These are phyloP conservation scores for Sonneratia alba DNA, from an alignment of 345 rosid genomes.

Conservation along the genomic window DNA sequence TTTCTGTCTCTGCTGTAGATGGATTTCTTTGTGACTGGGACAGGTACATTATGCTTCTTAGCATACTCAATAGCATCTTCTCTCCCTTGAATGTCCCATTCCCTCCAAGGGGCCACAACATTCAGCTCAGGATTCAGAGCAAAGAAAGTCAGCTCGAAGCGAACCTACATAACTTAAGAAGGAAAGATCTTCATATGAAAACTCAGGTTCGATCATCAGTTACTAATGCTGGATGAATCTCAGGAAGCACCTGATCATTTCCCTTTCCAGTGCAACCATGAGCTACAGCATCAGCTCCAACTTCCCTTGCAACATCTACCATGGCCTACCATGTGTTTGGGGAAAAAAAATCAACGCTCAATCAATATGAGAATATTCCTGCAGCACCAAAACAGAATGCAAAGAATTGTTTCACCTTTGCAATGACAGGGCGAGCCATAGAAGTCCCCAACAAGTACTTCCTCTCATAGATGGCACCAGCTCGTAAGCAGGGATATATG, in stretches of 20 bases:
- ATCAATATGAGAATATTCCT: not conserved
- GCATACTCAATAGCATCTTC: conserved; percentile 97
- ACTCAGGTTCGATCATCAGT: not conserved
- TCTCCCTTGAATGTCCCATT: conserved; percentile 91
- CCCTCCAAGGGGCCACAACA: conserved; percentile 98
- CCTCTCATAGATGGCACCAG: conserved; percentile 89
- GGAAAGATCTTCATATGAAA: conserved; percentile 4
- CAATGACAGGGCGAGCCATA: conserved; percentile 98
- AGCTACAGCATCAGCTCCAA: conserved; percentile 95
- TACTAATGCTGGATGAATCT: not conserved
- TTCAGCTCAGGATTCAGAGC: conserved; percentile 80
- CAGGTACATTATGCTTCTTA: conserved; percentile 83
- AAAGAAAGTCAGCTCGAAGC: conserved; percentile 93
- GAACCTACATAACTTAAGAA: conserved; percentile 42
- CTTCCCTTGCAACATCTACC: conserved; percentile 95
- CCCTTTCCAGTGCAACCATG: conserved; percentile 99
- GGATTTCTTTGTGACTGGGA: conserved; percentile 91
- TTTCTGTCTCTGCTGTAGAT: conserved; percentile 94
- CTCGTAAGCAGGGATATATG: conserved; percentile 82
- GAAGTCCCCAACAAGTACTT: conserved; percentile 95
- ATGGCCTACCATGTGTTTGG: conserved; percentile 55
- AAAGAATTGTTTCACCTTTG: conserved; percentile 43
- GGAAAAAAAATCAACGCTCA: not conserved
- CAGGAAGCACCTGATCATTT: conserved; percentile 76
- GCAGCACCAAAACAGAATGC: not conserved